phyloP scores from a whole-genome alignment of 257 asterid genomes.

The Ballota nigra region DNA sequence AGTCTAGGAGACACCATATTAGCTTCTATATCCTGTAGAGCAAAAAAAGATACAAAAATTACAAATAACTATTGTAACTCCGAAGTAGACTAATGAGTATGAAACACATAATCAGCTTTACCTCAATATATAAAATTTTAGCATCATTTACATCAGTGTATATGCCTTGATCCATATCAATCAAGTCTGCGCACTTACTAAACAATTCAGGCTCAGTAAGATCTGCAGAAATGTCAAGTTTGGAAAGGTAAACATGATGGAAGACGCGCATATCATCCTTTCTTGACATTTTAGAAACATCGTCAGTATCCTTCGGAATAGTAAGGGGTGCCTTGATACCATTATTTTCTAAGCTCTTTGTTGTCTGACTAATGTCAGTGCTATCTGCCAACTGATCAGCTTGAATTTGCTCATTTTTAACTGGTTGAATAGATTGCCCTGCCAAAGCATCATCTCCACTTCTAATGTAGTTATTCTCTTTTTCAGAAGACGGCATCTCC shows the following conservation, averaged over 20 bases:
- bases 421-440: slow-evolving; percentile 44
- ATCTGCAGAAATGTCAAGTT: slow-evolving; percentile 81
- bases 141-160: slow-evolving; percentile 42
- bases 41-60: slow-evolving; percentile 13
- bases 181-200: slow-evolving; percentile 51
- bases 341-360: slow-evolving; percentile 39
- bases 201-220: slow-evolving; percentile 75
- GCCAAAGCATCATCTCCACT: slow-evolving; percentile 47
- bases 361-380: slow-evolving; percentile 35
- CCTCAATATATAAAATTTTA: slow-evolving; percentile 60
- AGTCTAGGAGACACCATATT: slow-evolving; percentile 31
- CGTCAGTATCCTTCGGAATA: slow-evolving; percentile 33
- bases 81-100: neutral
- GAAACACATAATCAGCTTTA: slow-evolving; percentile 29
- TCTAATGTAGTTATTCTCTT: slow-evolving; percentile 48
- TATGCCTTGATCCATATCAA: slow-evolving; percentile 37
- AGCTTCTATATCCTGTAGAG: slow-evolving; percentile 49
- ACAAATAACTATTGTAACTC: neutral
- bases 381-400: slow-evolving; percentile 50
- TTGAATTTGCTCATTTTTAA: slow-evolving; percentile 44
- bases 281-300: slow-evolving; percentile 28
- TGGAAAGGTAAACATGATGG: slow-evolving; percentile 58
- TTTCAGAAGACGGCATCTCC: slow-evolving; percentile 58
- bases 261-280: slow-evolving; percentile 46
- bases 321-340: slow-evolving; percentile 33